Evolutionary conservation across 139 green algal genomes (phyloP), one percentile per base, ranked within the genome.

Genomic region (Chlamydomonas eustigma): DNA sequence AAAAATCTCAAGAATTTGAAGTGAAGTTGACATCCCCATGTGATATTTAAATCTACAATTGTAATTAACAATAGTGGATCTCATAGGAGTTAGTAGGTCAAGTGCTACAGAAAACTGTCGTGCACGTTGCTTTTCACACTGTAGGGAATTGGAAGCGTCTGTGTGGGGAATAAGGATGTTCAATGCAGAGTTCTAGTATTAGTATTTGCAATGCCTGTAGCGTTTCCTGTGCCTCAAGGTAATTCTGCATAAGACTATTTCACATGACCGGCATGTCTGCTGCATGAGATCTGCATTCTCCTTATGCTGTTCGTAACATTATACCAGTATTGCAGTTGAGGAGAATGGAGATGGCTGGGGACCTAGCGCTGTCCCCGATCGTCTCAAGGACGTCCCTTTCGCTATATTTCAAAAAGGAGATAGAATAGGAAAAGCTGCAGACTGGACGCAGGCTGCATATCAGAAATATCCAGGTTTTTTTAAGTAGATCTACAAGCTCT

Each of bases 381-480:
- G 96, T 68, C 89, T 98, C 3, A 89, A 94, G 36, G 92, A 95
- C 64, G 82, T 99, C 12, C 96, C 96, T 0, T 99, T 97, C 78
- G 93, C 95, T 37, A 94, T 95, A 0, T 99, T 94, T 74, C 82
- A 75, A 39, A 99, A 98, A 80, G 85, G 84, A 33, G 96, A 99
- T 64, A 93, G 93, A 36, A 75, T 99, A 4, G 95, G 96, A 2
- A 83, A 80, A 34, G 91, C 86, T 71, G 76, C 85, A 2, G 88
- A 93, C 37, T 95, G 88, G 87, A 92, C 83, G 0, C 77, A 85
- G 69, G 58, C 76, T 36, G 75, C 78, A 18, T 86, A 88, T 37
- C 82, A 86, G 28, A 85, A 86, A 50, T 86, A 84, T 37, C 65
- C 58, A 50, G 84, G 86, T 89, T n/a, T n/a, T 25, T 70, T 69